phyloP scores from a whole-genome alignment of 1,284 basidiomycete genomes.

The Athelia sp. region DNA sequence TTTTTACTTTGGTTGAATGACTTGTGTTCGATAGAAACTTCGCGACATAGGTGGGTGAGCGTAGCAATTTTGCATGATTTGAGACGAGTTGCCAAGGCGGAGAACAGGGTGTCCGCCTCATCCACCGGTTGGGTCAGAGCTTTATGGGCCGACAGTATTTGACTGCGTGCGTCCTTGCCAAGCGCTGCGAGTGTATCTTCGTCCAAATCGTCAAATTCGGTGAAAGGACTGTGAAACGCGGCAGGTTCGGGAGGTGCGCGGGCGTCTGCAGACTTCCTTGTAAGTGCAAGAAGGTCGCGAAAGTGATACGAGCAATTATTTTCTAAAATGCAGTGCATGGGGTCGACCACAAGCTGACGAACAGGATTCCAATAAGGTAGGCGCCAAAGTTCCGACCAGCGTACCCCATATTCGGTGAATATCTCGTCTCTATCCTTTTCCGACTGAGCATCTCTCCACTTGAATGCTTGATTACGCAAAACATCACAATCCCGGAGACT shows the following conservation, averaged over 20 bases:
- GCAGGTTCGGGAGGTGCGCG: not conserved
- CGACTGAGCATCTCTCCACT: conserved; percentile 22
- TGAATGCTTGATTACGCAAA: conserved; percentile 1
- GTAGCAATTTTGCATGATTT: too few relatives aligned
- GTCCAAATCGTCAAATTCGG: not conserved
- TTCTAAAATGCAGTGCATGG: conserved; percentile 26
- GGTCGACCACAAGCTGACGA: conserved; percentile 25
- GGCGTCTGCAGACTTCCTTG: not conserved
- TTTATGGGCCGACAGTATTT: too few relatives aligned
- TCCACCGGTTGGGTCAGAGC: too few relatives aligned
- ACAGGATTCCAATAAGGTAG: conserved; percentile 35
- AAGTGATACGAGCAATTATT: not conserved
- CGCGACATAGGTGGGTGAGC: too few relatives aligned
- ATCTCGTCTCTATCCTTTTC: conserved; percentile 13
- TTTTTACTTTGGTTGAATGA: too few relatives aligned
- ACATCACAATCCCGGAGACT: conserved; percentile 2
- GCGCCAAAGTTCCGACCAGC: conserved; percentile 29
- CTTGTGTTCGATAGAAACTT: too few relatives aligned
- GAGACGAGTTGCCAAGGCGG: too few relatives aligned
- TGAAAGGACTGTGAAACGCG: not conserved
- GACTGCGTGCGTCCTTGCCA: too few relatives aligned
- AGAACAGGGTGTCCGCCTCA: too few relatives aligned
- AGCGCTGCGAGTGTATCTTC: too few relatives aligned
- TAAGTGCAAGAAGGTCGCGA: not conserved
- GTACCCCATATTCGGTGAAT: conserved; percentile 22